Evolutionary conservation across 768 basidiomycete genomes (phyloP).

Genomic region (Leccinum boreale): DNA sequence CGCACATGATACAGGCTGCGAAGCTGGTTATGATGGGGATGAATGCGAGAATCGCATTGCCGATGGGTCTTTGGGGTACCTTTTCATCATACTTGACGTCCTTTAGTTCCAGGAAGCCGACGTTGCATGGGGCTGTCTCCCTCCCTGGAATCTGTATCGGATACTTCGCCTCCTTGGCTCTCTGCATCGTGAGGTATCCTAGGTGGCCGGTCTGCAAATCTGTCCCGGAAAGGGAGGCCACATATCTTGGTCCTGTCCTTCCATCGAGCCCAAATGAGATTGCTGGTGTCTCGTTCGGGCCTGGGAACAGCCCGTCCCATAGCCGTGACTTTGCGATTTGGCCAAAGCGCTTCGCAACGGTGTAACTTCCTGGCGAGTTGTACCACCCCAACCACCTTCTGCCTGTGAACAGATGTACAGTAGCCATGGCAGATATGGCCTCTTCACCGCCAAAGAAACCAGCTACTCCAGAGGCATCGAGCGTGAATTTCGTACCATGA

Average conservation of each 20-base stretch:
- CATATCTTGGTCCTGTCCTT: constrained; percentile 25
- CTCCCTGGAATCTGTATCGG: constrained; percentile 4
- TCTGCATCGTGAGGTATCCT: constrained; percentile 25
- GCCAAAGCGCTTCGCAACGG: constrained; percentile 31
- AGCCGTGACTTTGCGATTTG: constrained; percentile 26
- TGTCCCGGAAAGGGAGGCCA: constrained; percentile 27
- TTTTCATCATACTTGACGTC: constrained; percentile 19
- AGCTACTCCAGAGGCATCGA: constrained; percentile 32
- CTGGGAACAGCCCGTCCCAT: constrained; percentile 34
- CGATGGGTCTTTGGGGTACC: not conserved
- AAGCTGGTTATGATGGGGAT: constrained; percentile 26
- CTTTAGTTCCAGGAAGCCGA: constrained; percentile 23
- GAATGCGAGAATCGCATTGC: constrained; percentile 16
- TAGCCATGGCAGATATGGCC: constrained; percentile 36
- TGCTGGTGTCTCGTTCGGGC: constrained; percentile 25
- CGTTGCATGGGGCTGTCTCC: constrained; percentile 14
- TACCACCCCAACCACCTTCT: constrained; percentile 36
- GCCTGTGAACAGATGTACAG: constrained; percentile 31
- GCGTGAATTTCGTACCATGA: constrained; percentile 5
- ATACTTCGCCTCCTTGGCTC: constrained; percentile 1
- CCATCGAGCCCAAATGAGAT: constrained; percentile 30
- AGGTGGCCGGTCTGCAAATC: constrained; percentile 29
- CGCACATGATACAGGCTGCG: constrained; percentile 24
- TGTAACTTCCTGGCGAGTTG: constrained; percentile 36
- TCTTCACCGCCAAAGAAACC: constrained; percentile 39